Conservation (phyloP, 2,329 filamentous ascomycete species). For the Penicillium sclerotiorum region DNA sequence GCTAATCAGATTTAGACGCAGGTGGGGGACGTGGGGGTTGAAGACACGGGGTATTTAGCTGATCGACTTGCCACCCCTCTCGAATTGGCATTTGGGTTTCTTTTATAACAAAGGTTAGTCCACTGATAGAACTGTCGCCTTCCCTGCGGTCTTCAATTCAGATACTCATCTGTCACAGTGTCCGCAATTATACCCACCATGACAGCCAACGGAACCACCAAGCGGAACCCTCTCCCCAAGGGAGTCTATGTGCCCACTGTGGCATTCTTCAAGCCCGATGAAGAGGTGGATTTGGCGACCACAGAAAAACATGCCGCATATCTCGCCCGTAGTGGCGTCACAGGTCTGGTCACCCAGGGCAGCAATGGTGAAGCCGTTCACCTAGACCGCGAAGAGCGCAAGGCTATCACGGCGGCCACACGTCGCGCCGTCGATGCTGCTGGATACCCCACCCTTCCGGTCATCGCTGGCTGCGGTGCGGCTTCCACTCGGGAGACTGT, state of each 20-base stretch:
- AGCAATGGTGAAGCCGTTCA: conserved; percentile 84
- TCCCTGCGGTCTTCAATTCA: neutral
- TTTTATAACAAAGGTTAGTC: too few relatives aligned
- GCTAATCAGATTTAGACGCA: conserved; percentile 11
- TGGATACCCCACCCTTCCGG: conserved; percentile 66
- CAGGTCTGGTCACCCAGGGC: conserved; percentile 75
- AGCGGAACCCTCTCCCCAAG: conserved; percentile 34
- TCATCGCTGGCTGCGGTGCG: conserved; percentile 75
- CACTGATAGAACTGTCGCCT: too few relatives aligned
- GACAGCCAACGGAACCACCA: conserved; percentile 25
- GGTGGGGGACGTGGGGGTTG: conserved; percentile 21
- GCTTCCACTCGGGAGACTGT: conserved; percentile 75
- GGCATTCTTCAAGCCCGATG: conserved; percentile 69
- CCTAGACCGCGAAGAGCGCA: conserved; percentile 70
- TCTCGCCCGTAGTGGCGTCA: conserved; percentile 71
- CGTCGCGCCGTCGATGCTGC: conserved; percentile 68
- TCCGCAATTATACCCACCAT: conserved; percentile 14
- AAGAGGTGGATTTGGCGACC: conserved; percentile 67
- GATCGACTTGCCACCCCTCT: neutral
- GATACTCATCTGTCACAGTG: neutral
- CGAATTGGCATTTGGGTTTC: too few relatives aligned
- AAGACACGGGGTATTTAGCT: conserved; percentile 21
- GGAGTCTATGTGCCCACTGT: conserved; percentile 74
- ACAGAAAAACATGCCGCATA: conserved; percentile 64
- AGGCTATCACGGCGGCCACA: conserved; percentile 68